phyloP scores from a whole-genome alignment of 1,139 yeast species.

The Eremothecium coryli region DNA sequence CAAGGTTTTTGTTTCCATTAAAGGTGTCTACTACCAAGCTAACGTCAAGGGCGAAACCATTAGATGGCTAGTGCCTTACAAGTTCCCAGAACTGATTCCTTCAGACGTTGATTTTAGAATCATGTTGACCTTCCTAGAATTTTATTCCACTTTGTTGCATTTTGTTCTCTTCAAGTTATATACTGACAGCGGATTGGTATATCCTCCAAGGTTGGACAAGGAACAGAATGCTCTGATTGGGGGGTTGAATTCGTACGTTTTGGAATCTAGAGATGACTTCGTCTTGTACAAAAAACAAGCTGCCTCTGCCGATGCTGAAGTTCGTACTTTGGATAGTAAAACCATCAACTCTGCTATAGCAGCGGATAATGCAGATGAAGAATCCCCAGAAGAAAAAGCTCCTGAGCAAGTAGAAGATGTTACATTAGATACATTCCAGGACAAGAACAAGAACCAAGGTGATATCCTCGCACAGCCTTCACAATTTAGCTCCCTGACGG shows the following conservation, averaged over 20 bases:
- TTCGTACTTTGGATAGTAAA: slow-evolving; percentile 29
- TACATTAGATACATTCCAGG: slow-evolving; percentile 63
- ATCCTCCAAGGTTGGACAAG: slow-evolving; percentile 80
- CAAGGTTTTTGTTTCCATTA: slow-evolving; percentile 91
- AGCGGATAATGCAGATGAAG: slow-evolving; percentile 33
- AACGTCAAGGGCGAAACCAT: slow-evolving; percentile 82
- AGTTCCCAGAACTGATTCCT: slow-evolving; percentile 93
- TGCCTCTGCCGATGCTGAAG: slow-evolving; percentile 25
- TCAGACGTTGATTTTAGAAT: slow-evolving; percentile 90
- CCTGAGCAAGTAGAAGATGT: slow-evolving; percentile 38
- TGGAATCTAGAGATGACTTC: slow-evolving; percentile 43
- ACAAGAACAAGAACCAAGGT: slow-evolving; percentile 55
- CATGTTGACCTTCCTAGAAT: slow-evolving; percentile 93
- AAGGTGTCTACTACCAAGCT: slow-evolving; percentile 96
- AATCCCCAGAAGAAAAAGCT: slow-evolving; percentile 34
- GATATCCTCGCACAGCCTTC: slow-evolving; percentile 78
- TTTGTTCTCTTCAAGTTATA: slow-evolving; percentile 80
- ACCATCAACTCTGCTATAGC: slow-evolving; percentile 34
- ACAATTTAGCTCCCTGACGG: slow-evolving; percentile 45
- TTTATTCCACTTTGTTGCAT: slow-evolving; percentile 84
- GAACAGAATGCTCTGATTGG: slow-evolving; percentile 75
- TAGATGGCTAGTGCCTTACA: slow-evolving; percentile 94
- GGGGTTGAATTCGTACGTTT: slow-evolving; percentile 75
- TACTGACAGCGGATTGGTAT: slow-evolving; percentile 73
- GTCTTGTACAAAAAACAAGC: slow-evolving; percentile 38